phyloP scores from a whole-genome alignment of 2,329 filamentous ascomycete species.

The Clathrospora elynae region DNA sequence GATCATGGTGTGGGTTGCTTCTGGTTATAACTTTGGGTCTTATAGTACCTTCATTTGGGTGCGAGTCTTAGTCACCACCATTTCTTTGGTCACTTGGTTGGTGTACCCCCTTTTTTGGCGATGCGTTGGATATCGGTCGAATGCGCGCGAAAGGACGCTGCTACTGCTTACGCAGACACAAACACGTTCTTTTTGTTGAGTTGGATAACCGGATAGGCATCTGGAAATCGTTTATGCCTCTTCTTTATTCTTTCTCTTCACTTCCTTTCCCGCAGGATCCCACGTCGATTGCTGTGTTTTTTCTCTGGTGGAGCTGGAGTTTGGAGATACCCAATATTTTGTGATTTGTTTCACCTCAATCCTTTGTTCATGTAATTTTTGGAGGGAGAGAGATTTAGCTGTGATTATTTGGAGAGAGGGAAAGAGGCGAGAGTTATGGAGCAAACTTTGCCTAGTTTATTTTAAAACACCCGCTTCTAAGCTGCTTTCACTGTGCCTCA shows the following conservation, averaged over 20 bases:
- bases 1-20: constrained; percentile 23
- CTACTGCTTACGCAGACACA: constrained; percentile 12
- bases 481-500: no score
- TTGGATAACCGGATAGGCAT: no score
- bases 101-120: constrained; percentile 5
- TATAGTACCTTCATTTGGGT: constrained; percentile 2
- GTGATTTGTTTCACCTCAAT: no score
- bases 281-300: constrained; percentile 12
- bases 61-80: constrained; percentile 7
- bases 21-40: constrained; percentile 7
- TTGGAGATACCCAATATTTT: constrained; percentile 47
- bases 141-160: constrained; percentile 25
- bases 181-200: no score
- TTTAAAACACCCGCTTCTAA: no score
- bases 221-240: constrained; percentile 9
- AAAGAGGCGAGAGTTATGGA: no score
- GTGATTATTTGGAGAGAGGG: no score
- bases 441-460: no score
- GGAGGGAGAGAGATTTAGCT: no score
- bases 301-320: constrained; percentile 50
- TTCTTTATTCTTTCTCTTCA: constrained; percentile 12
- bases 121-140: constrained; percentile 14
- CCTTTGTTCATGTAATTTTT: no score
- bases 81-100: constrained; percentile 9
- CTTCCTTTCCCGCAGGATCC: constrained; percentile 9